Conservation (phyloP, 441 rosid genomes). For the Mallotus repandus region DNA sequence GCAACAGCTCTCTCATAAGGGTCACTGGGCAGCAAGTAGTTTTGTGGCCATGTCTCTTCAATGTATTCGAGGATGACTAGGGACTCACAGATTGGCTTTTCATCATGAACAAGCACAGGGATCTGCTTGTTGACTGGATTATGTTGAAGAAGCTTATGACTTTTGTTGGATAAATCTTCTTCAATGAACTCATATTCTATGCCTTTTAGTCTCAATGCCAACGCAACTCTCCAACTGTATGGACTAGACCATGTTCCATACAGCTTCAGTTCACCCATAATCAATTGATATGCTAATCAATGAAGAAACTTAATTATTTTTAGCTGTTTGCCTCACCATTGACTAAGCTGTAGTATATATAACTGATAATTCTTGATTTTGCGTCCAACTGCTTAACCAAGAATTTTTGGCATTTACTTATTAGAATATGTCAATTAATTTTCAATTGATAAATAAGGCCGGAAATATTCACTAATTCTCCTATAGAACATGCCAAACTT, state of each 20-base stretch:
- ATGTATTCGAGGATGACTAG: constrained; percentile 21
- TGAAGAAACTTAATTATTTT: too few species aligned
- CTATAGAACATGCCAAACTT: too few species aligned
- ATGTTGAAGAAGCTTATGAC: constrained; percentile 5
- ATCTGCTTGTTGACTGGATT: constrained; percentile 22
- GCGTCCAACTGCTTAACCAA: too few species aligned
- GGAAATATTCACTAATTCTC: too few species aligned
- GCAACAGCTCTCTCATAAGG: constrained; percentile 24
- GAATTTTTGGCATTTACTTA: too few species aligned
- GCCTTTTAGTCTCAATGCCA: constrained; percentile 26
- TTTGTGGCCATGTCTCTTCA: constrained; percentile 29
- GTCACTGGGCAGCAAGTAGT: constrained; percentile 19
- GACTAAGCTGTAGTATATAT: too few species aligned
- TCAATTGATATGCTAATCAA: too few species aligned
- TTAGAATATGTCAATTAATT: too few species aligned
- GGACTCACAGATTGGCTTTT: constrained; percentile 19
- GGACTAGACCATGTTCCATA: constrained; percentile 24
- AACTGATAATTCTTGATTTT: too few species aligned
- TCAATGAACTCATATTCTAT: constrained; percentile 16
- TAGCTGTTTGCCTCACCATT: too few species aligned
- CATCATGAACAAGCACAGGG: constrained; percentile 25
- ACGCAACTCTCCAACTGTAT: constrained; percentile 3
- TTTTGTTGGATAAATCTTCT: constrained; percentile 17
- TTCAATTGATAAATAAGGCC: too few species aligned
- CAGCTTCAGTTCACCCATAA: constrained; percentile 23